These are phyloP conservation scores for Kwoniella sp. DNA, from an alignment of 768 basidiomycete genomes.

Conservation along the genomic window DNA sequence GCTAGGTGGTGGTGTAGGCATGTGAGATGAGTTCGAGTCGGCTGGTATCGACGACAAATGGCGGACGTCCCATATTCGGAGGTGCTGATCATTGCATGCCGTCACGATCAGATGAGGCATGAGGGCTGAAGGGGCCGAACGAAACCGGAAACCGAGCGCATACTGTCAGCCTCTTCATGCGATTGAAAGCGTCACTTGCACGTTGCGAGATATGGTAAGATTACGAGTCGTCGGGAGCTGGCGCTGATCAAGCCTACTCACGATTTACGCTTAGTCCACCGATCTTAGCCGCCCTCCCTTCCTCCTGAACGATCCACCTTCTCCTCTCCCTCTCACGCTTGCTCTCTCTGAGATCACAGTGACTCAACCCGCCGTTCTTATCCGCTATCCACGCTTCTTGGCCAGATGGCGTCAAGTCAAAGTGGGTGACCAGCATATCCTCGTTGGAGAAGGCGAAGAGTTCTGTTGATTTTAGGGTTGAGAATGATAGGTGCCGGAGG, in stretches of 20 bases:
- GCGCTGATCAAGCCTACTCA: slow-evolving; percentile 20
- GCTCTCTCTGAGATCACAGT: slow-evolving; percentile 50
- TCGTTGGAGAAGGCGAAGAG: slow-evolving; percentile 54
- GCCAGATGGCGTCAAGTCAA: slow-evolving; percentile 56
- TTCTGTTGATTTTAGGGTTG: slow-evolving; percentile 53
- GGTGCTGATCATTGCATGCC: slow-evolving; percentile 54
- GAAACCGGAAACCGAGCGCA: background rate
- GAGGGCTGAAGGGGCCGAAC: slow-evolving; percentile 45
- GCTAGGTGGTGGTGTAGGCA: slow-evolving; percentile 3
- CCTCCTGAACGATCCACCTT: slow-evolving; percentile 47
- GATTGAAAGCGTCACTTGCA: too few species aligned
- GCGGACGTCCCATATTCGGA: slow-evolving; percentile 56
- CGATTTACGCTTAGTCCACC: slow-evolving; percentile 57
- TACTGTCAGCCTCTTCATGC: background rate
- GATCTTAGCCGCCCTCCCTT: slow-evolving; percentile 50
- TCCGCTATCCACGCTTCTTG: slow-evolving; percentile 54
- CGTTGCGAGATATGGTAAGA: too few species aligned
- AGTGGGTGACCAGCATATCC: slow-evolving; percentile 57
- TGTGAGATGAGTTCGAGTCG: background rate
- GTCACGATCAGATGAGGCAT: slow-evolving; percentile 52
- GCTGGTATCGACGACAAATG: slow-evolving; percentile 36
- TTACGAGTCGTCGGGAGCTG: too few species aligned
- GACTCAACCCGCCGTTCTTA: slow-evolving; percentile 54
- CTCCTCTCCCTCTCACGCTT: slow-evolving; percentile 35
- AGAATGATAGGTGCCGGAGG: slow-evolving; percentile 55